Evolutionary conservation across 768 basidiomycete genomes (phyloP), one percentile per base, ranked within the genome.

Genomic region (Boletus tomentosulus): DNA sequence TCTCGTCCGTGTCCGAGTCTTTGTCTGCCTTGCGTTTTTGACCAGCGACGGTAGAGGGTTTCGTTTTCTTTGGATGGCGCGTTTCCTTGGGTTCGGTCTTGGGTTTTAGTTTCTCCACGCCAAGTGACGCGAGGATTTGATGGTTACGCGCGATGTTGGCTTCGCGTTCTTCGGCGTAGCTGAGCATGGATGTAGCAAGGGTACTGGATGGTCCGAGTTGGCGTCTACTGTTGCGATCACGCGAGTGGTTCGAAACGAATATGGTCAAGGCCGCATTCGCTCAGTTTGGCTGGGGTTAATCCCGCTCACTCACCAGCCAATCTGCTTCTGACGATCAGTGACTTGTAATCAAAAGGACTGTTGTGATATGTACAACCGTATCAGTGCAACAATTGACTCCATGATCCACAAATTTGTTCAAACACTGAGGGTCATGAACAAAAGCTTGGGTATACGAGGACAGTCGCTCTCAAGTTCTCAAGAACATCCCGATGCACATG

Each of bases 21-120:
- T 56, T 41, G 64, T 62, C 47, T 59, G 64, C 58, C 55, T 78
- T 78, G 33, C 78, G 64, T 61, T 85, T 83, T 57, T 73, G 76
- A 0, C 59, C 11, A 2, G 16, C 41, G 9, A 38, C 1, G 9
- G 22, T 9, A 13, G 55, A 30, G 1, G 13, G 19, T 42, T 57
- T 50, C 44, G 1, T n/a, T 47, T 55, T n/a, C 37, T 38, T n/a
- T 19, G 16, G 37, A 46, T 69, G 74, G 25, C 50, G 53, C 15
- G 53, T 61, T 54, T 79, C 79, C 55, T 73, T 77, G 0, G 80
- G 79, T 55, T 81, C 82, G 22, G 76, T 70, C 2, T 68, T 49
- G 24, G 81, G 80, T 50, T 73, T 74, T 7, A 71, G 57, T 39
- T 52, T 57, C n/a, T 57, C 45, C 2, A 87, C 67, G 0, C 74